phyloP scores from a whole-genome alignment of 1,284 basidiomycete species.

The Marasmius oreades region DNA sequence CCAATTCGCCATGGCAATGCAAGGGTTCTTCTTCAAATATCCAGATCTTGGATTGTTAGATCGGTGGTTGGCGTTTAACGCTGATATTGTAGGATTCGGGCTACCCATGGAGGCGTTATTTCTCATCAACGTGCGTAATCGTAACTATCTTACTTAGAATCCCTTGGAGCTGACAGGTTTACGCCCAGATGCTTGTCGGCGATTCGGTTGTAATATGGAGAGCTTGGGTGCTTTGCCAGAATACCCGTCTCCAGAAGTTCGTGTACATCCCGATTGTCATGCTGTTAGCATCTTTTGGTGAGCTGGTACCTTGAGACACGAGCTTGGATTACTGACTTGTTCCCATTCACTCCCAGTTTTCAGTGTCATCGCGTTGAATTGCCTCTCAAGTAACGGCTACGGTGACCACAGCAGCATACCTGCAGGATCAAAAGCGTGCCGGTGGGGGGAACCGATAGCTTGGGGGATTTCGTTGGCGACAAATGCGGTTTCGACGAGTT shows the following conservation, averaged over 20 bases:
- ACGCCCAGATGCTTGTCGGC: neutral
- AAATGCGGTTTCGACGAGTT: slow-evolving; percentile 1
- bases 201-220: neutral
- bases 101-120: neutral
- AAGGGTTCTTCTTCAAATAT: neutral
- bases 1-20: neutral
- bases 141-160: too few species aligned
- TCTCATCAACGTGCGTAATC: neutral
- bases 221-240: neutral
- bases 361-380: slow-evolving; percentile 4
- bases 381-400: neutral
- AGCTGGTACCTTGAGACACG: neutral
- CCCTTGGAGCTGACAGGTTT: too few species aligned
- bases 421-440: slow-evolving; percentile 4
- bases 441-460: slow-evolving; percentile 8
- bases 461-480: slow-evolving; percentile 10
- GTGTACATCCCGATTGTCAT: neutral
- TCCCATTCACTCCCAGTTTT: neutral
- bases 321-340: neutral
- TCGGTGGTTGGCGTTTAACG: neutral
- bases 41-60: neutral
- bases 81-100: neutral
- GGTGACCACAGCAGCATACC: neutral
- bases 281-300: neutral
- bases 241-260: neutral